Evolutionary conservation across 352 stramenopile species (phyloP).

Genomic region (Pelagophyceae sp.): DNA sequence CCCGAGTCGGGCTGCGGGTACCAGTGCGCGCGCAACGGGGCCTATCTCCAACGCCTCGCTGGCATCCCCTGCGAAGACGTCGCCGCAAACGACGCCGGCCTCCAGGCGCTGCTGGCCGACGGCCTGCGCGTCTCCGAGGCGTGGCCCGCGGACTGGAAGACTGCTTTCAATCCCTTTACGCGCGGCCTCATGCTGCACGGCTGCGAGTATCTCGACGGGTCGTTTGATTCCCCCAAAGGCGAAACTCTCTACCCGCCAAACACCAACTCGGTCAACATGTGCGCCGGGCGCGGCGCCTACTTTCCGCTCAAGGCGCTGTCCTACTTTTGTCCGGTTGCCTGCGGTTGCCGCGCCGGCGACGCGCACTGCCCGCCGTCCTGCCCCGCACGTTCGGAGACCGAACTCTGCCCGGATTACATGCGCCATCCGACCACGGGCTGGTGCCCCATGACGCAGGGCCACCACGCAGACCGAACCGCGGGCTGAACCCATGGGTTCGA

Average conservation of each 20-base stretch:
- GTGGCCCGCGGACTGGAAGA: not conserved
- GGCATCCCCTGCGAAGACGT: not conserved
- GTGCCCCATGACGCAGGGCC: too few relatives aligned
- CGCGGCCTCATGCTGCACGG: not conserved
- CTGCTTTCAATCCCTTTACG: not conserved
- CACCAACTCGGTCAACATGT: not conserved
- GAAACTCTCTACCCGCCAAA: not conserved
- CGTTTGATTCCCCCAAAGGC: not conserved
- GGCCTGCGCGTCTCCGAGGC: not conserved
- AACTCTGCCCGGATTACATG: too few relatives aligned
- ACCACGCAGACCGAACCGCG: too few relatives aligned
- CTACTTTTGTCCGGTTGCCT: slow-evolving; percentile 4
- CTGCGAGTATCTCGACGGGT: not conserved
- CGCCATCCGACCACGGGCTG: too few relatives aligned
- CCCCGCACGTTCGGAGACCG: too few relatives aligned
- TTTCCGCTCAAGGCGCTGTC: not conserved
- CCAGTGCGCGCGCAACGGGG: not conserved
- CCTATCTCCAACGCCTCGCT: not conserved
- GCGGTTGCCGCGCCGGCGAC: slow-evolving; percentile 2
- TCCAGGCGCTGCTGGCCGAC: not conserved
- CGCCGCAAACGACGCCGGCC: not conserved
- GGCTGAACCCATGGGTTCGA: too few relatives aligned
- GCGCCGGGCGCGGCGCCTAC: not conserved
- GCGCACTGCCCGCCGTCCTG: not conserved
- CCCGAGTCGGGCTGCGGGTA: not conserved